Conservation (phyloP, 768 basidiomycete species). For the Leccinum olivaceopallidum region DNA sequence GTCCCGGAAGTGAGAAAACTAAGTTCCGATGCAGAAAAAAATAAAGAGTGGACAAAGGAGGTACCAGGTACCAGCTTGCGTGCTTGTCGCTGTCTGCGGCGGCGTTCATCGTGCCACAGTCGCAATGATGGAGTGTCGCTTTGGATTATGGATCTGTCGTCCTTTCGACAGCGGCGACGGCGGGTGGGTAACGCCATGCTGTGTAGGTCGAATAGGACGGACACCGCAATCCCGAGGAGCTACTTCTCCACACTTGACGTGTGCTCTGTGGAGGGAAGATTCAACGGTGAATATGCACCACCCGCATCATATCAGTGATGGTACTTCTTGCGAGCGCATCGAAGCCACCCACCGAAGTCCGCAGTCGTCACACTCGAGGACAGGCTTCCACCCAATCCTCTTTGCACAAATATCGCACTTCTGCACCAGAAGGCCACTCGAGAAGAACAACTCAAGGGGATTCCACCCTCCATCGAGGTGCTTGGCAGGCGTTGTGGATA, state of each 20-base stretch:
- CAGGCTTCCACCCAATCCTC: conserved; percentile 83
- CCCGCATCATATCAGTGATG: conserved; percentile 20
- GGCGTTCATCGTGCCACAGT: conserved; percentile 29
- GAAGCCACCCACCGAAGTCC: conserved; percentile 55
- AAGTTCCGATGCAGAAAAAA: conserved; percentile 12
- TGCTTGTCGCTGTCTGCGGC: conserved; percentile 17
- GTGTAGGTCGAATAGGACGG: conserved; percentile 38
- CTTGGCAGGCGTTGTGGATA: conserved; percentile 30
- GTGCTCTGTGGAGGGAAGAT: conserved; percentile 51
- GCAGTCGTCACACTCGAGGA: conserved; percentile 89
- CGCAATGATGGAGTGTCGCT: conserved; percentile 27
- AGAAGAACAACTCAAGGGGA: conserved; percentile 78
- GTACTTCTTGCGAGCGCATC: conserved; percentile 12
- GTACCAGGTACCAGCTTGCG: conserved; percentile 6
- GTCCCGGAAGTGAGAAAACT: conserved; percentile 4
- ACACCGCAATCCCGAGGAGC: conserved; percentile 79
- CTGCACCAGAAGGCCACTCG: conserved; percentile 64
- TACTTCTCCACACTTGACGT: conserved; percentile 82
- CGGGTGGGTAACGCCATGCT: conserved; percentile 21
- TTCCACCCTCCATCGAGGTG: conserved; percentile 56
- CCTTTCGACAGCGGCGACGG: conserved; percentile 30
- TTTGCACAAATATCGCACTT: conserved; percentile 86
- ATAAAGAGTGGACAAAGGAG: background rate
- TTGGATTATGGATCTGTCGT: conserved; percentile 27
- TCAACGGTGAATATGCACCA: conserved; percentile 3